A percentile compares a stretch with the other conserved stretches of the same genome.
Evolutionary conservation across 192 early-diverging fungal species (phyloP).

Genomic region (Oehlia diaphana): DNA sequence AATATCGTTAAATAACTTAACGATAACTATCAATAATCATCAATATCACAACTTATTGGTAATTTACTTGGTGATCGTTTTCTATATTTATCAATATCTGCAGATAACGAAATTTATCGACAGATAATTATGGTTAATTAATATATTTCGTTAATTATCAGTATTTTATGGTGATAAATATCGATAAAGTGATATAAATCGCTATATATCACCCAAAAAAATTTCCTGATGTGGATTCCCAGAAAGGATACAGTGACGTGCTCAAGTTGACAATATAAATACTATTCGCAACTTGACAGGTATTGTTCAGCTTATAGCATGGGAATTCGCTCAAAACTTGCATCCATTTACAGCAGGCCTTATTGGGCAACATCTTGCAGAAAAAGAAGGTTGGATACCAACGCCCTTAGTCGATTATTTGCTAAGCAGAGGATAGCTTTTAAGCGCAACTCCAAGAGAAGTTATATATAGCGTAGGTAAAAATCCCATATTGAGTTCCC

Average conservation of each 20-base stretch:
- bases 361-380: background rate
- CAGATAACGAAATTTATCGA: no score
- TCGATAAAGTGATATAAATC: no score
- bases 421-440: background rate
- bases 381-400: background rate
- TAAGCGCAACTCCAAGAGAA: background rate
- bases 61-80: no score
- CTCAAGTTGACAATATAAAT: background rate
- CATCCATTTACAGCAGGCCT: background rate
- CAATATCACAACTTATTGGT: no score
- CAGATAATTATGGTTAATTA: no score
- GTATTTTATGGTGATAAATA: no score
- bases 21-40: no score
- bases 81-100: no score
- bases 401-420: background rate
- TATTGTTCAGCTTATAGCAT: constrained; percentile 4
- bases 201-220: no score
- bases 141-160: no score
- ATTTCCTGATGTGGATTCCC: background rate
- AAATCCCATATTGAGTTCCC: background rate
- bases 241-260: background rate
- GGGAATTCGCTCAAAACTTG: background rate
- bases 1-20: no score
- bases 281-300: background rate
- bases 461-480: constrained; percentile 4